phyloP scores from a whole-genome alignment of 805 yeast species.

The Ogataea zsoltii region DNA sequence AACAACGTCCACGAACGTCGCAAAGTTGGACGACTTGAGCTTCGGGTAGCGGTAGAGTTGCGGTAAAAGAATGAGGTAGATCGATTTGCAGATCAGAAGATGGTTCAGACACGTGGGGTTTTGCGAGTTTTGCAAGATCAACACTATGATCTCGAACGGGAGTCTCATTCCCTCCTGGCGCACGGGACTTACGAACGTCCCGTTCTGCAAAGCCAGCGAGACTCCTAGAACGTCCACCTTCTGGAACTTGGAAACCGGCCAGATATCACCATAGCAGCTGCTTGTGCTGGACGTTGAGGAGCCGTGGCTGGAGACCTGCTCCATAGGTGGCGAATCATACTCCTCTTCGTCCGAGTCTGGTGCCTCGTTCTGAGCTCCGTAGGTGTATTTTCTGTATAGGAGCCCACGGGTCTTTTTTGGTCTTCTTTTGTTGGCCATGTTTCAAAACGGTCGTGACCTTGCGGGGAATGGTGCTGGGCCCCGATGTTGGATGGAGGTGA shows the following conservation, averaged over 20 bases:
- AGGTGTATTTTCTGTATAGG: constrained; percentile 67
- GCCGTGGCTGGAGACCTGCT: neutral
- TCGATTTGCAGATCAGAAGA: constrained; percentile 58
- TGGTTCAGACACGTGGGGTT: constrained; percentile 46
- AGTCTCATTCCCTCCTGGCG: constrained; percentile 30
- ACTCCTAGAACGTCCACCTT: constrained; percentile 46
- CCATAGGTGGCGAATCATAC: neutral
- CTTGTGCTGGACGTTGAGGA: too few species aligned
- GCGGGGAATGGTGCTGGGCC: neutral
- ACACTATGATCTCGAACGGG: constrained; percentile 52
- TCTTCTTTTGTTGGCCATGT: constrained; percentile 84
- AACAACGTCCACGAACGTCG: constrained; percentile 67
- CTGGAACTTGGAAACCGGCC: constrained; percentile 54
- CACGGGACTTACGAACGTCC: constrained; percentile 32
- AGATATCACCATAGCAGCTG: constrained; percentile 30
- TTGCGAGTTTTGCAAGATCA: constrained; percentile 37
- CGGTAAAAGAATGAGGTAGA: constrained; percentile 64
- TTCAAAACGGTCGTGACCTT: too few species aligned
- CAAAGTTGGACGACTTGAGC: constrained; percentile 67
- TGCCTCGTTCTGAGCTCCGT: constrained; percentile 39
- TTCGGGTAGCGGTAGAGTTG: constrained; percentile 63
- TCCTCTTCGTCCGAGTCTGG: constrained; percentile 32
- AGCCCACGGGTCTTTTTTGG: constrained; percentile 83
- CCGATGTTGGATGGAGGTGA: neutral
- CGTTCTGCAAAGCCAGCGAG: constrained; percentile 30